Evolutionary conservation across 257 asterid genomes (phyloP), one percentile per base, ranked within the genome.

Genomic region (Cordia subcordata): DNA sequence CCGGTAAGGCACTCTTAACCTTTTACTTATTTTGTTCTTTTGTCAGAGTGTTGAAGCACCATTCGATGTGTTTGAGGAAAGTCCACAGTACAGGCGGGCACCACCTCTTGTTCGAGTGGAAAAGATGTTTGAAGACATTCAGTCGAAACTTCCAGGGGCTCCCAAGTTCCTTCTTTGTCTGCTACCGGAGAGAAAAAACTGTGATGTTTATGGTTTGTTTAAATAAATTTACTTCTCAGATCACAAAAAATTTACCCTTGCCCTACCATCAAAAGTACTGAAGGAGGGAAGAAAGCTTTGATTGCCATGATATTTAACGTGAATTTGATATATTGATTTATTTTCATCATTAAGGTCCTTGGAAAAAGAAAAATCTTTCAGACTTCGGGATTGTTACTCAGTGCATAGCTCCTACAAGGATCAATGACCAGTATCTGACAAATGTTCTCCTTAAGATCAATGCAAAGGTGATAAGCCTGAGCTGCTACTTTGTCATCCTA

Each of bases 351-450:
- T n/a, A 52, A 90, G 98, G 94, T 38, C 98, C 98, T 0, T 87
- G 98, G 98, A 90, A 90, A 68, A 72, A 85, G 37, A 90, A 80
- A 63, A 81, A 75, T 68, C 66, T 90, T 64, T 78, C 95, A 4
- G 98, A 85, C 12, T 77, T 82, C 67, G 98, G 96, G 27, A 78
- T 90, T 62, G 90, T 79, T 27, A 87, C 96, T 16, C 98, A 90
- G 56, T 90, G 98, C 76, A 63, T 88, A 58, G 84, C 95, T 10
- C 98, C 98, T 4, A 67, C 33, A 11, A 80, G 81, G 56, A 74
- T 90, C 5, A 85, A 90, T 4, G 95, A 90, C 54, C 95, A 90
- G 62, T 90, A 90, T 59, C 73, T 90, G 17, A 83, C 95, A 4
- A 90, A 90, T 71, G 77, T 87, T 42, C 68, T 90, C 49, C 81